Conservation (phyloP, 768 basidiomycete species). For the Tricholoma flavovirens region DNA sequence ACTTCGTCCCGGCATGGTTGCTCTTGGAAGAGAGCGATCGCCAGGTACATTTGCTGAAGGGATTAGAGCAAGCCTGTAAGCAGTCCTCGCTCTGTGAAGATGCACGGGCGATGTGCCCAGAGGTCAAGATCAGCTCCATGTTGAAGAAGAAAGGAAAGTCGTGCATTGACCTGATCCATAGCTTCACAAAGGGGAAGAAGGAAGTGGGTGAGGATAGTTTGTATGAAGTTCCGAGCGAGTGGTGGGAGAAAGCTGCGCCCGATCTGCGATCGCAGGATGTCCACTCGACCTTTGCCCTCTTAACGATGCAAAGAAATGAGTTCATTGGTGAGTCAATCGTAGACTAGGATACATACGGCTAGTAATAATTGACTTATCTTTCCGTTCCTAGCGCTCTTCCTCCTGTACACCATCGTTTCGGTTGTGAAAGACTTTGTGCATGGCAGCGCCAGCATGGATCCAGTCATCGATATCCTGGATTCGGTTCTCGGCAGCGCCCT, state of each 20-base stretch:
- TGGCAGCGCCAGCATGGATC: neutral
- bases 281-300: slow-evolving; percentile 8
- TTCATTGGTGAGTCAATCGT: slow-evolving; percentile 13
- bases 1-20: slow-evolving; percentile 13
- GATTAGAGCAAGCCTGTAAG: slow-evolving; percentile 9
- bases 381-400: too few species aligned
- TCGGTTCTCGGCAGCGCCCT: too few species aligned
- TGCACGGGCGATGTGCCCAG: slow-evolving; percentile 15
- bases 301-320: slow-evolving; percentile 12
- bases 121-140: slow-evolving; percentile 9
- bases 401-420: slow-evolving; percentile 1
- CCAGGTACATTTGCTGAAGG: slow-evolving; percentile 10
- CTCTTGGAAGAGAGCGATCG: slow-evolving; percentile 12
- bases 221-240: slow-evolving; percentile 12
- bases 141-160: slow-evolving; percentile 4
- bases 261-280: too few species aligned
- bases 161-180: neutral
- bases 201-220: slow-evolving; percentile 2
- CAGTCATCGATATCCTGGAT: too few species aligned
- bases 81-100: slow-evolving; percentile 2
- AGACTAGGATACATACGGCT: slow-evolving; percentile 4
- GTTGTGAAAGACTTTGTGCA: neutral
- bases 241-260: slow-evolving; percentile 15
- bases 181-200: slow-evolving; percentile 1
- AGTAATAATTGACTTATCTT: too few species aligned